phyloP scores from a whole-genome alignment of 768 basidiomycete genomes.

The Suillus paluster region DNA sequence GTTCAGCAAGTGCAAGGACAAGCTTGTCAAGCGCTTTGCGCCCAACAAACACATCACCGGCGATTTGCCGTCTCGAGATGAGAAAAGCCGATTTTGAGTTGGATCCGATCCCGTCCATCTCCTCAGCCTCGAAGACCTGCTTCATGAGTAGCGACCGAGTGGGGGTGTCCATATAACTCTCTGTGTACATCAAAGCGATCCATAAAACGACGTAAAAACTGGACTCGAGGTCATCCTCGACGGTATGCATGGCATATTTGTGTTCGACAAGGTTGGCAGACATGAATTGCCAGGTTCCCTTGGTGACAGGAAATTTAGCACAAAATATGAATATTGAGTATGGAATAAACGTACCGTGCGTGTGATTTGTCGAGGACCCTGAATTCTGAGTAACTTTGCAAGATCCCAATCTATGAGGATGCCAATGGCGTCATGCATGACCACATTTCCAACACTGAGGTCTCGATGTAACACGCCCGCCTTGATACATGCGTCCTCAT shows the following conservation, averaged over 20 bases:
- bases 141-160: neutral
- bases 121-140: neutral
- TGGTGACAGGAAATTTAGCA: neutral
- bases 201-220: constrained; percentile 28
- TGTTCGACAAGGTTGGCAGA: constrained; percentile 24
- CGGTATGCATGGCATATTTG: constrained; percentile 17
- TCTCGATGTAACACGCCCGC: constrained; percentile 25
- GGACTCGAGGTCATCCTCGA: constrained; percentile 38
- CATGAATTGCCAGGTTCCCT: constrained; percentile 42
- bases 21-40: neutral
- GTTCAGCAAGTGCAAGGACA: neutral
- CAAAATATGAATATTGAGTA: neutral
- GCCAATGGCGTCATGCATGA: constrained; percentile 18
- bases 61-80: neutral
- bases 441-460: too few species aligned
- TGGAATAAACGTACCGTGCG: constrained; percentile 8
- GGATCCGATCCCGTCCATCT: neutral
- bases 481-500: neutral
- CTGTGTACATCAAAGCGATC: constrained; percentile 6
- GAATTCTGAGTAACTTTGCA: constrained; percentile 11
- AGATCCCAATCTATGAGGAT: constrained; percentile 34
- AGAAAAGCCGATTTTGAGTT: neutral
- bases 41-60: neutral
- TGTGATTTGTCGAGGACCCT: too few species aligned
- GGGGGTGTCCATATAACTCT: neutral